phyloP scores from a whole-genome alignment of 2,329 filamentous ascomycete species.

The Fusarium citri region DNA sequence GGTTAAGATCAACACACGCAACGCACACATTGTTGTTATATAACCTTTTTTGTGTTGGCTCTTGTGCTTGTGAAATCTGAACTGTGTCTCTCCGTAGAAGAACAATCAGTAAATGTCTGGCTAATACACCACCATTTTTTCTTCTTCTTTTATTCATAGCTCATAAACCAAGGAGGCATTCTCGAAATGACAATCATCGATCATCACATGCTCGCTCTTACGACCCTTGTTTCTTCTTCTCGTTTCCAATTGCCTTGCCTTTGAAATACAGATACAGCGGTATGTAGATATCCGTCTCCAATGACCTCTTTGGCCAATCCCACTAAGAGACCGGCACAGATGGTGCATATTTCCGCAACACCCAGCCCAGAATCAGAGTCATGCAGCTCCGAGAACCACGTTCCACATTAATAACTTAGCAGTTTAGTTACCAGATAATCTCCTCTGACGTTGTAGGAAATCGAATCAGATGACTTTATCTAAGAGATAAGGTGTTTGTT shows the following conservation, averaged over 20 bases:
- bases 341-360: conserved; percentile 19
- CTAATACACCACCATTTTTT: conserved; percentile 32
- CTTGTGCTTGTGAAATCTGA: background rate
- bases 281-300: conserved; percentile 38
- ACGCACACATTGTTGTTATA: conserved; percentile 12
- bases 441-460: background rate
- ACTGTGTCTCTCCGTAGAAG: conserved; percentile 17
- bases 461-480: background rate
- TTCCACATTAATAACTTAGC: background rate
- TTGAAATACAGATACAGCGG: conserved; percentile 26
- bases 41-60: conserved; percentile 8
- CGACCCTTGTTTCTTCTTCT: conserved; percentile 11
- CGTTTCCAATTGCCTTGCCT: conserved; percentile 10
- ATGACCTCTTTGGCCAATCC: conserved; percentile 18
- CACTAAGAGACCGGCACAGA: conserved; percentile 7
- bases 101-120: conserved; percentile 4
- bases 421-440: background rate
- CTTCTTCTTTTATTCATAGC: conserved; percentile 2
- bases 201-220: conserved; percentile 31
- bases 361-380: background rate
- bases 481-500: conserved; percentile 2
- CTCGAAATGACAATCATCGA: conserved; percentile 8
- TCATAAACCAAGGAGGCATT: background rate
- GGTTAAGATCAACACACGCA: conserved; percentile 27
- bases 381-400: background rate